Base-by-base conservation (phyloP, 1,284 basidiomycete genomes). In the Cystobasidium sp. region DNA sequence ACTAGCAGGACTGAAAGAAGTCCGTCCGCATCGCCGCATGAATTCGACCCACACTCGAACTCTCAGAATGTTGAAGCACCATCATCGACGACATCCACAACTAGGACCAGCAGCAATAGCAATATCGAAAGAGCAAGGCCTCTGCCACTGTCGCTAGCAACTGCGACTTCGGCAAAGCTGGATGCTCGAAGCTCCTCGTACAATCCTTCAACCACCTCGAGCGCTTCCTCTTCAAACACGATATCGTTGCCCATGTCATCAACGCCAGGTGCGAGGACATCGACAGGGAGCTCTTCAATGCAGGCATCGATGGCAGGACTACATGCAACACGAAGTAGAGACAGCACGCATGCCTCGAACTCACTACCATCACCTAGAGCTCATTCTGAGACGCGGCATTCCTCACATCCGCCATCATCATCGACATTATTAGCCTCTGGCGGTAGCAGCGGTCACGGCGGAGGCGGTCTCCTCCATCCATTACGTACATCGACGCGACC, bases 401-500 rank as follows among this genome's bases (percentile, higher is more conserved):
- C 44, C 37, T 63, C 44, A 10, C 14, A 47, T 31, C 43, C 20
- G 43, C 43, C 59, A 9, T 31, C 59, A 14, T 14, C 47, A 39
- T 41, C 61, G 43, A 41, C n/a, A 37, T n/a, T 12, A n/a, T 49
- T 49, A 63, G 44, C 61, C 43, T 63, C 61, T 16, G 43, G 44
- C 43, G 24, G 6, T n/a, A 16, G 61, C 31, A 18, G 47, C 18
- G 59, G 46, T n/a, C n/a, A 52, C 61, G 31, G 18, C 58, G 47
- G 12, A 41, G 20, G 37, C 59, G 22, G 61, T 24, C 20, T 44
- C 12, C 61, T 59, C 37, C 61, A 68, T 12, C 58, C 58, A 51
- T 46, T 70, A 18, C 44, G 69, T n/a, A 22, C 51, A 5, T 73
- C 70, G 24, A 73, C 70, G 5, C 14, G 70, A 39, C 70, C 70